Base-by-base conservation (phyloP, 202 grass and related monocot genomes). In the Miscanthus sacchariflorus region DNA sequence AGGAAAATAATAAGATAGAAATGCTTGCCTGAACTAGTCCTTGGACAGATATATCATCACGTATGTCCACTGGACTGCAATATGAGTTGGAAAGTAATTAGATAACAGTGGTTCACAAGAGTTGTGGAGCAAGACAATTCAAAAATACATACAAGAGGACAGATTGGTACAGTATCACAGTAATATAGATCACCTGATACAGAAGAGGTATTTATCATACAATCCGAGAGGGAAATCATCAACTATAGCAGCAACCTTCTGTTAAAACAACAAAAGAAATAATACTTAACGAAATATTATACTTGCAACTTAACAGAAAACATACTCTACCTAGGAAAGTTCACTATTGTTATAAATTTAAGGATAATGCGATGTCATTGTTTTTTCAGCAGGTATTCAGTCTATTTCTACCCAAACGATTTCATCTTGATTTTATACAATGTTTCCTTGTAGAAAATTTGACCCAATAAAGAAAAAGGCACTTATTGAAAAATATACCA, bases 191-290 rank as follows among this genome's bases (percentile, higher is more conserved):
- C 86, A 98, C 96, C 96, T 99, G 45, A 89, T 70, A 84, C 96
- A 96, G 87, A 99, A 99, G 79, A 96, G 80, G 68, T 99, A 99
- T 74, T 99, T 99, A 70, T 96, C 92, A 87, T 96, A 90, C 76
- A 99, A 61, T 28, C 87, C 85, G 68, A 99, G 91, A 28, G 94
- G 89, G 23, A 99, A 93, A 52, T 89, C 83, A 77, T 99, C 94
- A 82, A 99, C 94, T 74, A 99, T 91, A 84, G 85, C 85, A 75
- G 94, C 96, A 90, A 99, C 85, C 90, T 96, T 99, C 96, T 99
- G 91, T 92, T 80, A 81, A 64, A 81, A 64, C 80, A 91, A 74
- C 68, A 23, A 74, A 63, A 72, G 10, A 70, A 84, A 81, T 49
- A 56, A 83, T 66, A 79, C n/a, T 78, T 75, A 56, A 30, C 49